phyloP scores from a whole-genome alignment of 139 green algal species.

The Chlorella sp. region DNA sequence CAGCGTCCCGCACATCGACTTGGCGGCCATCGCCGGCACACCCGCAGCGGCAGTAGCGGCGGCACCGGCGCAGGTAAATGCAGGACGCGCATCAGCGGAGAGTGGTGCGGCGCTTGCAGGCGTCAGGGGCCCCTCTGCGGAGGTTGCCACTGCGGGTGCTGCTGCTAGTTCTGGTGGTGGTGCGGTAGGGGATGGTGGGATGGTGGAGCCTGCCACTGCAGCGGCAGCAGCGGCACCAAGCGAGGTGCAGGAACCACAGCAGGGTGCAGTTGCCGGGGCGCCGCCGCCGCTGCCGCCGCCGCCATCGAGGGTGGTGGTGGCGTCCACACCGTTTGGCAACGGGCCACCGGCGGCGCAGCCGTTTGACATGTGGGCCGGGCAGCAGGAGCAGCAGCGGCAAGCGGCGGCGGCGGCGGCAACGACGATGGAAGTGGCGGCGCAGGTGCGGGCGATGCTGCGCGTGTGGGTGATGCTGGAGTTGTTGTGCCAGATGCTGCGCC shows the following conservation, averaged over 20 bases:
- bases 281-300: neutral
- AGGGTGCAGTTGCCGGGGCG: neutral
- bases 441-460: neutral
- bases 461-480: neutral
- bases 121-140: too few relatives aligned
- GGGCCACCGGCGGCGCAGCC: slow-evolving; percentile 18
- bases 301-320: neutral
- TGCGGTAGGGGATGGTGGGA: neutral
- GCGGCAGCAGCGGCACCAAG: neutral
- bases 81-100: too few relatives aligned
- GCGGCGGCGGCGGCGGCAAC: neutral
- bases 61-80: neutral
- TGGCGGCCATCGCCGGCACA: too few relatives aligned
- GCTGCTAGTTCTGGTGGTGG: neutral
- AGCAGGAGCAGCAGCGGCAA: slow-evolving; percentile 3
- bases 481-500: neutral
- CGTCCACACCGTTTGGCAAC: neutral
- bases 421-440: neutral
- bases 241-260: neutral
- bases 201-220: neutral
- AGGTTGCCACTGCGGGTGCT: neutral
- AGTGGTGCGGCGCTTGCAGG: too few relatives aligned
- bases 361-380: slow-evolving; percentile 49
- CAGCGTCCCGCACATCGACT: too few relatives aligned
- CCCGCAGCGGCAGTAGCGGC: neutral